Evolutionary conservation across 345 rosid genomes (phyloP), one percentile per base, ranked within the genome.

Genomic region (Gossypium turneri): DNA sequence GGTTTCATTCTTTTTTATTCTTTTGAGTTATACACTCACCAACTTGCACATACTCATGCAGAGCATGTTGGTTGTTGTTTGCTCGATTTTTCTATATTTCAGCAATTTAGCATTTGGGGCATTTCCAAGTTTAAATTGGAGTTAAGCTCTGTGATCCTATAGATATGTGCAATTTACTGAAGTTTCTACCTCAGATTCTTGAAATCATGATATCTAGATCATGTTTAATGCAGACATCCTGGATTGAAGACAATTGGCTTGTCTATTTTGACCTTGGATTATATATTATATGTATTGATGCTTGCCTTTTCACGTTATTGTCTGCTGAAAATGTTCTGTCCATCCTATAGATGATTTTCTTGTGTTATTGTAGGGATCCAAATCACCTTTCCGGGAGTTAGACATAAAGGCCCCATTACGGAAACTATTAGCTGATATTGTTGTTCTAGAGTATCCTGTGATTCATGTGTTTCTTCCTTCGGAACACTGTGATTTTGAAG

Each of bases 381-480:
- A 79, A 78, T 89, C 92, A 56, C 90, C 91, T 60, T 94, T 85
- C 77, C 81, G 67, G 44, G 88, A 89, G 76, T 75, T 94, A 75
- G 88, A 92, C 80, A 77, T 87, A 62, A 85, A 77, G 76, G 80
- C 92, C 69, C 79, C 97, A 34, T 20, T 94, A 47, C 84, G 88
- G 82, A 76, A 81, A 72, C 98, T 88, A 74, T 84, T 94, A 76
- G 85, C 87, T 57, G 73, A 85, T 70, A 48, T 85, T 38, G 82
- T 81, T 66, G 77, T 94, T 67, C 67, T 92, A 69, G 99, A 94
- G 82, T 89, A 91, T 82, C 99, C 99, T 8, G 92, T 90, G 73
- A 87, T 94, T 72, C 85, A 93, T 81, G 92, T 95, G 27, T 87
- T 87, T 77, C 99, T 93, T 63, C 89, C 99, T 73, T 84, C 92